These are phyloP conservation scores for Coemansia sp. DNA, from an alignment of 192 early-diverging fungal genomes.

Conservation along the genomic window DNA sequence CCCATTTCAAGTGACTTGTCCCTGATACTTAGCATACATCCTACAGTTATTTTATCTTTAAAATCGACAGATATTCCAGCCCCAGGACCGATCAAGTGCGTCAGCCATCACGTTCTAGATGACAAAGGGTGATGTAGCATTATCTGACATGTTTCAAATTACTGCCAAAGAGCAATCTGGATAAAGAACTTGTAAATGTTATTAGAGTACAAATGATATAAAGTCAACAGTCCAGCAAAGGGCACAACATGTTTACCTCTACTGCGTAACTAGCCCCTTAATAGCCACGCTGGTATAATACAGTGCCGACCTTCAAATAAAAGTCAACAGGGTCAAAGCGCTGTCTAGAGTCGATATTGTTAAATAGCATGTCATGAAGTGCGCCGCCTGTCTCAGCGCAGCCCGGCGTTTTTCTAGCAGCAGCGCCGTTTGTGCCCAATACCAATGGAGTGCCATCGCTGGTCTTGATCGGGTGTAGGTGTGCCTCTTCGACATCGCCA, in stretches of 20 bases:
- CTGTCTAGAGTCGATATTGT: conserved; percentile 21
- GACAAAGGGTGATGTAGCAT: neutral
- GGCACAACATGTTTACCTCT: neutral
- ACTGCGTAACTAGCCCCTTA: conserved; percentile 28
- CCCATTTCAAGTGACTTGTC: neutral
- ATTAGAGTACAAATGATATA: neutral
- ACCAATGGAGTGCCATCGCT: neutral
- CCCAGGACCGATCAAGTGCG: neutral
- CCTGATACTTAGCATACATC: too few species aligned
- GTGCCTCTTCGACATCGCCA: neutral
- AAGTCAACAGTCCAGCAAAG: neutral
- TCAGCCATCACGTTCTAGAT: too few species aligned
- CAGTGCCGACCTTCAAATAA: conserved; percentile 68
- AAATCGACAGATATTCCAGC: neutral
- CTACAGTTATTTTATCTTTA: too few species aligned
- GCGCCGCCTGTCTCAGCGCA: neutral
- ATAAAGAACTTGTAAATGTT: neutral
- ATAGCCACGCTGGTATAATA: conserved; percentile 65
- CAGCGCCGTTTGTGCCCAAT: neutral
- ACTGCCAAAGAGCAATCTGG: neutral
- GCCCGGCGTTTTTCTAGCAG: neutral
- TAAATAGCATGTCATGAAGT: conserved; percentile 9
- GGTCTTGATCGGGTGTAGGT: neutral
- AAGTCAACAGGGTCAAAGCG: conserved; percentile 71
- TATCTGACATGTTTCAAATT: neutral